Evolutionary conservation across 2,329 filamentous ascomycete species (phyloP), one percentile per base, ranked within the genome.

Genomic region (Fusarium odoratissimum): DNA sequence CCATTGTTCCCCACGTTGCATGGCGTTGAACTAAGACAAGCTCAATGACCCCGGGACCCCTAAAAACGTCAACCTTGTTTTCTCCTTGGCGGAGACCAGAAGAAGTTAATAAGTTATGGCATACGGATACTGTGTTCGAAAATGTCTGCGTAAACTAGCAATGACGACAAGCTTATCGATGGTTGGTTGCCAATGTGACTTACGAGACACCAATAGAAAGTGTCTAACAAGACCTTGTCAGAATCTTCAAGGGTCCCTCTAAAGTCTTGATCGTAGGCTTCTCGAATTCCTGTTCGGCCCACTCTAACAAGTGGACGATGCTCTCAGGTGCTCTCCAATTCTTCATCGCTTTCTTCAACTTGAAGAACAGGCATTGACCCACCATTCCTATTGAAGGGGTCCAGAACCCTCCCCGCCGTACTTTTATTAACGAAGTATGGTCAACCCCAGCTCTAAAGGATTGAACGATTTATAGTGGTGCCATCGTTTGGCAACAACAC

Each of bases 401-500:
- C 71, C 63, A 73, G 67, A 73, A 65, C 70, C 71, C 65, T 60
- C 64, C 54, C 60, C 58, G 31, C 66, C 44, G 33, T 41, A 28
- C 37, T 49, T 23, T 49, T 45, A 49, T 60, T 44, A 25, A 38
- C 33, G 16, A 54, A 45, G 31, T 12, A 35, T 33, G 31, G 23
- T 37, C 41, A 58, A 38, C 45, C 40, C 48, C 49, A 63, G 38
- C 49, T 68, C 41, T 51, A 28, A 48, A 30, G 28, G 48, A 55
- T 44, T 48, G 14, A 62, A 23, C 40, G 28, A 38, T 55, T 64
- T 51, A 42, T 51, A 49, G 75, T 76, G 73, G 72, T 72, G 65
- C 75, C 75, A 77, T 60, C 48, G 21, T 60, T 60, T 52, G 40
- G 60, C 63, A 62, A 74, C 67, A 72, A 74, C 74, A 76, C 70